Evolutionary conservation across 495 filamentous ascomycete species (phyloP).

Genomic region (Annulohypoxylon maeteangense): DNA sequence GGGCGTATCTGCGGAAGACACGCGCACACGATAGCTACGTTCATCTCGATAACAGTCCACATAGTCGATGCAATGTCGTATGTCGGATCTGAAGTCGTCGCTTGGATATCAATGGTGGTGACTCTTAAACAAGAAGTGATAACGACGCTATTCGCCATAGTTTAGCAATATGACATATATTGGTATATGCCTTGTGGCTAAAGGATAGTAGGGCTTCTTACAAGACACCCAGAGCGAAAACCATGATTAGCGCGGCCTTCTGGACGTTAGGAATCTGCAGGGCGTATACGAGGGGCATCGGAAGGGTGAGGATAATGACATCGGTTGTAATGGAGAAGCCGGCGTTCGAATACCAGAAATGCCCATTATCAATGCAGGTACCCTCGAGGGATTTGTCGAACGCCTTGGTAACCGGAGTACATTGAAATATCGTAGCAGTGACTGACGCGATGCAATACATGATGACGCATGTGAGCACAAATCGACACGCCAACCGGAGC

Average conservation of each 20-base stretch:
- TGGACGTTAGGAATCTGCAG: conserved; percentile 62
- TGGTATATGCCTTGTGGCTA: neutral
- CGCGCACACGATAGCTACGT: conserved; percentile 60
- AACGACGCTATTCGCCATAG: conserved; percentile 33
- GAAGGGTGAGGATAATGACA: conserved; percentile 64
- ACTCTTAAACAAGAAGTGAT: conserved; percentile 48
- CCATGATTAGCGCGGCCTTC: conserved; percentile 61
- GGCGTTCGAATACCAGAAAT: conserved; percentile 63
- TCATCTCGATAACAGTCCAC: conserved; percentile 61
- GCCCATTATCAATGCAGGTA: conserved; percentile 59
- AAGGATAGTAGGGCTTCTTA: conserved; percentile 11
- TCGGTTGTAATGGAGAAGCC: conserved; percentile 66
- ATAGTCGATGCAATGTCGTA: conserved; percentile 54
- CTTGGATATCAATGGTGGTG: conserved; percentile 44
- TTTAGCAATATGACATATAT: conserved; percentile 18
- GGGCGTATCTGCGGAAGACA: conserved; percentile 54
- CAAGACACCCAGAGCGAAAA: conserved; percentile 68
- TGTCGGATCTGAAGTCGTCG: conserved; percentile 42
- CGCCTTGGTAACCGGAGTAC: conserved; percentile 62
- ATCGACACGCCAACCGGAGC: conserved; percentile 40
- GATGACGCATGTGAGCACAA: conserved; percentile 36
- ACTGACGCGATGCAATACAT: conserved; percentile 47
- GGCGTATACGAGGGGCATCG: conserved; percentile 64
- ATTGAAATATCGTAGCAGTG: conserved; percentile 59
- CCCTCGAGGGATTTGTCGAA: conserved; percentile 64